Base-by-base conservation (phyloP, 2,329 filamentous ascomycete species). In the Metarhizium brunneum region DNA sequence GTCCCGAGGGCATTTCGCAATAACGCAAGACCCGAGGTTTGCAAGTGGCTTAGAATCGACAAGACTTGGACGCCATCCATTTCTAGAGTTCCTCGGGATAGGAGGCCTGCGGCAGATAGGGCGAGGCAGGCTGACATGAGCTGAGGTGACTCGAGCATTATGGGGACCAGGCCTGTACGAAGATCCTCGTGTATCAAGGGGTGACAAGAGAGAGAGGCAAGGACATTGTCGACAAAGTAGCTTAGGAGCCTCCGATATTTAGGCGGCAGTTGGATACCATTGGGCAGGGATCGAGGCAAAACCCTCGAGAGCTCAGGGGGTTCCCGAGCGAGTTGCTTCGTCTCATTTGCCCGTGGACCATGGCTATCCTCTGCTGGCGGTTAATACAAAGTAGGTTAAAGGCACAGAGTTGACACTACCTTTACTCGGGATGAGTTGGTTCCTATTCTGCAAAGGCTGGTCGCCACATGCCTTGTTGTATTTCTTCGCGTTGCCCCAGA, bases 91-190 rank as follows among this genome's bases (percentile, higher is more conserved):
- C 64, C 64, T 6, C 64, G 59, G 2, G 65, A 67, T n/a, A 59
- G 32, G 13, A 65, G 58, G 0, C 65, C 64, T 1, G 65, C 61
- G 2, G 65, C 63, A 10, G 65, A 64, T 1, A 67, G 29, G 0
- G 65, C 62, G 2, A 67, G 62, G 16, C 65, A 61, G 0, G 64
- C 65, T 0, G 65, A 66, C 2, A 67, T 57, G 0, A 67, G 58
- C 36, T 65, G 65, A 1, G 65, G 65, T 0, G 64, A 67, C 2
- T 64, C 43, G 0, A 67, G 50, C 59, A 63, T 62, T 0, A 57
- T 58, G 2, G 65, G 65, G 25, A 67, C 60, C 1, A 67, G 50
- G 0, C 64, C 65, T 11, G 51, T 54, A 14, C 65, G 60, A 6
- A 67, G 60, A 11, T 67, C 65, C 13, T 58, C 30, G 10, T 66